phyloP scores from a whole-genome alignment of 1,139 yeast species.

The Protomyces inouyei region DNA sequence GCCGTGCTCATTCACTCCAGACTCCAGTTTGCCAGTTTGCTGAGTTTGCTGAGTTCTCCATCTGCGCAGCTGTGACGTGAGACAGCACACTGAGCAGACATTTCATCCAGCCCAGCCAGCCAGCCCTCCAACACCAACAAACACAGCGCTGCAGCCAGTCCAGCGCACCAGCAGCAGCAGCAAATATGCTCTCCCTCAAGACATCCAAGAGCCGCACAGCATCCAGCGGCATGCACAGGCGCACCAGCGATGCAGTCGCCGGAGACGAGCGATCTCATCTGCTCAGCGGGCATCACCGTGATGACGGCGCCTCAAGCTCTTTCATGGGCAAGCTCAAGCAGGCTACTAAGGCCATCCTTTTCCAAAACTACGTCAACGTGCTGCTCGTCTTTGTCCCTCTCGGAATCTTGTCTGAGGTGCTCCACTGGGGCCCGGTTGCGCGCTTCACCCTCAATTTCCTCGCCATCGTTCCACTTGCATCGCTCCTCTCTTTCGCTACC shows the following conservation, averaged over 20 bases:
- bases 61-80: no score
- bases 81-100: no score
- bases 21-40: no score
- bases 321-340: conserved; percentile 3
- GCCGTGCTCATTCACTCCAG: no score
- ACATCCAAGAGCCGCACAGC: conserved; percentile 13
- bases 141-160: no score
- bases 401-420: conserved; percentile 66
- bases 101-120: no score
- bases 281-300: not conserved
- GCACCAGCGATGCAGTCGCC: conserved; percentile 10
- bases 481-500: conserved; percentile 62
- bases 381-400: conserved; percentile 78
- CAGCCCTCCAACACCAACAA: no score
- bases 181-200: conserved; percentile 20
- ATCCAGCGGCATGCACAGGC: conserved; percentile 3
- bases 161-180: not conserved
- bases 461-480: conserved; percentile 93
- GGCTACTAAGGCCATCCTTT: conserved; percentile 14
- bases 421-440: conserved; percentile 56
- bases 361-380: conserved; percentile 63
- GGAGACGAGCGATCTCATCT: conserved; percentile 15
- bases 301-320: not conserved
- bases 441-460: conserved; percentile 73
- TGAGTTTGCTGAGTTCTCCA: no score